Evolutionary conservation across 257 asterid species (phyloP).

Genomic region (Perilla frutescens): DNA sequence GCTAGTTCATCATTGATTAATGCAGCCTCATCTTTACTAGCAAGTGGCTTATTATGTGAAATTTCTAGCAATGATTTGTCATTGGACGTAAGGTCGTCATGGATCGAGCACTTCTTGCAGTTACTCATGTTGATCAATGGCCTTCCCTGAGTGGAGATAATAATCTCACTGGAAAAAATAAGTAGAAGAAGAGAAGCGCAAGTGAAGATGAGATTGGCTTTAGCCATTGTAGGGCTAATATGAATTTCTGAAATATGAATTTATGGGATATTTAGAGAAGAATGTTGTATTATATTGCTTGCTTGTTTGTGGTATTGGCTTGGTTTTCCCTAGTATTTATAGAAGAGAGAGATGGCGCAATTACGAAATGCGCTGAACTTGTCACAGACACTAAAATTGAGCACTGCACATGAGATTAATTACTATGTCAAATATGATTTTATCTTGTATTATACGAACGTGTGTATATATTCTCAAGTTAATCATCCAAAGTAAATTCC

Average conservation of each 20-base stretch:
- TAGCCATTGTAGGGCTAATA: slow-evolving; percentile 29
- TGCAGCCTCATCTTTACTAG: neutral
- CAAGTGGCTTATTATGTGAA: neutral
- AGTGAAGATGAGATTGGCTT: slow-evolving; percentile 28
- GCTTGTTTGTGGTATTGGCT: neutral
- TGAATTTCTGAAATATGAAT: neutral
- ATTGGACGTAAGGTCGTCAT: too few relatives aligned
- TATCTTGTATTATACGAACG: too few relatives aligned
- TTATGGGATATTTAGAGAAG: neutral
- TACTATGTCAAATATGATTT: too few relatives aligned
- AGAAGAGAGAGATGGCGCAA: slow-evolving; percentile 18
- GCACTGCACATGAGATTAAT: neutral
- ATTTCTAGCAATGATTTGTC: neutral
- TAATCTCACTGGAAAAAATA: slow-evolving; percentile 26
- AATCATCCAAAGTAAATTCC: too few relatives aligned
- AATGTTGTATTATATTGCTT: neutral
- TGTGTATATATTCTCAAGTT: too few relatives aligned
- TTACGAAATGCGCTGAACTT: neutral
- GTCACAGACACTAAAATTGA: neutral
- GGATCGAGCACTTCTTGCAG: neutral
- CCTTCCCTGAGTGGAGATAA: slow-evolving; percentile 35
- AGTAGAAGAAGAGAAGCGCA: slow-evolving; percentile 25
- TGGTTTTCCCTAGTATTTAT: slow-evolving; percentile 37
- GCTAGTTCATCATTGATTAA: neutral
- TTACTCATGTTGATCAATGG: neutral